These are phyloP conservation scores for Cytidiella melzeri DNA, from an alignment of 768 basidiomycete genomes.

Conservation along the genomic window DNA sequence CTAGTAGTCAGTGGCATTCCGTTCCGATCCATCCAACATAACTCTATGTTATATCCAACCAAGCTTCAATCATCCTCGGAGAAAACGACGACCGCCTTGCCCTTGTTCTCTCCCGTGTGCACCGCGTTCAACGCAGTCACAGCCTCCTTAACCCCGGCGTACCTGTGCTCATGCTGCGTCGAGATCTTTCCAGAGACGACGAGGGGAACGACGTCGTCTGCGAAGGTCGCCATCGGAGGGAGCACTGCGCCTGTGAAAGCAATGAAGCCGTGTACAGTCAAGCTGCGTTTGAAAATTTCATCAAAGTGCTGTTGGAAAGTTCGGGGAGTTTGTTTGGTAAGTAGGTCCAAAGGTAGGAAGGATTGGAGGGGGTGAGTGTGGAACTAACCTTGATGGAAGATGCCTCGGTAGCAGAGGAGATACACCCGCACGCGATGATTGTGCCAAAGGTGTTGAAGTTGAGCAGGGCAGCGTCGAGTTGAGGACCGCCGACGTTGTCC, in stretches of 20 bases:
- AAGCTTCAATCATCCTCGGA: no score
- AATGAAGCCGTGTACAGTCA: slow-evolving; percentile 4
- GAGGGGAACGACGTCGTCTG: not conserved
- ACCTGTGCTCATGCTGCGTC: slow-evolving; percentile 8
- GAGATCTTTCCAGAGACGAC: slow-evolving; percentile 3
- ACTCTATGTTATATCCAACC: no score
- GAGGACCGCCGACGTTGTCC: slow-evolving; percentile 6
- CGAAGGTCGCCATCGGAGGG: not conserved
- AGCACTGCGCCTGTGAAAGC: not conserved
- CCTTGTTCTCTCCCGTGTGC: slow-evolving; percentile 5
- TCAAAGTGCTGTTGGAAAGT: slow-evolving; percentile 1
- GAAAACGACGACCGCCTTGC: slow-evolving; percentile 8
- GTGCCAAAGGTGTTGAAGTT: slow-evolving; percentile 1
- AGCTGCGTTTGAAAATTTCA: slow-evolving; percentile 4
- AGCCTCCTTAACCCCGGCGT: slow-evolving; percentile 1
- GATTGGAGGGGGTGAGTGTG: not conserved
- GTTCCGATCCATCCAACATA: no score
- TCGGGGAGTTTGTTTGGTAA: no score
- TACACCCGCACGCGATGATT: slow-evolving; percentile 5
- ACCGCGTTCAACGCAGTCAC: slow-evolving; percentile 5
- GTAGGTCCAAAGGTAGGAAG: no score
- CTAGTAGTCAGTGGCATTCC: no score
- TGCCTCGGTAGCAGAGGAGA: not conserved
- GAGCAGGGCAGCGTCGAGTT: slow-evolving; percentile 1
- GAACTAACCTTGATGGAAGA: slow-evolving; percentile 2